Percentiles rank a stretch among this genome's conserved stretches.
These are phyloP conservation scores for Penicillium roqueforti DNA, from an alignment of 495 filamentous ascomycete genomes.

Conservation along the genomic window DNA sequence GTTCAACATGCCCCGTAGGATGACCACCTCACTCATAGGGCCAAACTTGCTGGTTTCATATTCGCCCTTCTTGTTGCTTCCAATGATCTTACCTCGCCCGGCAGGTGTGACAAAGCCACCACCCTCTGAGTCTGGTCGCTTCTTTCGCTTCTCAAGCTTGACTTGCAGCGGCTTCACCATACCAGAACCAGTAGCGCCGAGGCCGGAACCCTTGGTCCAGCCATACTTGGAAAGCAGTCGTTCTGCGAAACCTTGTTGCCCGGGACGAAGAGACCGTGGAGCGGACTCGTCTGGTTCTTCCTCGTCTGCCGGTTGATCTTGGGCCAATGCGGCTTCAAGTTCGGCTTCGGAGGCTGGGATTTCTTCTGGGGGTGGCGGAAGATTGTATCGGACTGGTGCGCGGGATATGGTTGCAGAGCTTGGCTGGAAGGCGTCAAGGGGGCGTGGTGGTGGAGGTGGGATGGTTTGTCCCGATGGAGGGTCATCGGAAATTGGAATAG, in stretches of 20 bases:
- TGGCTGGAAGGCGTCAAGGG: slow-evolving; percentile 38
- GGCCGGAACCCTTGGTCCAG: slow-evolving; percentile 81
- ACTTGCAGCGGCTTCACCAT: slow-evolving; percentile 80
- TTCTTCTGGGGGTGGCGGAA: slow-evolving; percentile 56
- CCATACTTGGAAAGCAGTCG: slow-evolving; percentile 89
- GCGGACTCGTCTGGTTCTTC: slow-evolving; percentile 45
- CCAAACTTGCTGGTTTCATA: slow-evolving; percentile 63
- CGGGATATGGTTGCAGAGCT: slow-evolving; percentile 66
- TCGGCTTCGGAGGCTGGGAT: slow-evolving; percentile 55
- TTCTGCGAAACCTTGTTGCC: slow-evolving; percentile 79
- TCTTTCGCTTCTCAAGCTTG: slow-evolving; percentile 77
- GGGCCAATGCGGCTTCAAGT: slow-evolving; percentile 47
- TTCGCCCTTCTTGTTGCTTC: slow-evolving; percentile 47
- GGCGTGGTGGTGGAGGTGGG: slow-evolving; percentile 33
- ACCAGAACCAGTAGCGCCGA: slow-evolving; percentile 74
- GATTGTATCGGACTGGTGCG: slow-evolving; percentile 78
- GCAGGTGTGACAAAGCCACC: slow-evolving; percentile 68
- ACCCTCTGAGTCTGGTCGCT: slow-evolving; percentile 71
- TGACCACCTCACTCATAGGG: slow-evolving; percentile 71
- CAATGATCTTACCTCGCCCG: slow-evolving; percentile 77
- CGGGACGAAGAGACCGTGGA: slow-evolving; percentile 64
- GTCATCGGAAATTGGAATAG: slow-evolving; percentile 44
- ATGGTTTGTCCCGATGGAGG: slow-evolving; percentile 32
- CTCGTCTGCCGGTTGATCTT: slow-evolving; percentile 48
- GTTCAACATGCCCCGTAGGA: slow-evolving; percentile 75